A percentile compares a stretch with the other conserved stretches of the same genome.
These are phyloP conservation scores for Ceratocystis variospora DNA, from an alignment of 2,329 filamentous ascomycete genomes.

Conservation along the genomic window DNA sequence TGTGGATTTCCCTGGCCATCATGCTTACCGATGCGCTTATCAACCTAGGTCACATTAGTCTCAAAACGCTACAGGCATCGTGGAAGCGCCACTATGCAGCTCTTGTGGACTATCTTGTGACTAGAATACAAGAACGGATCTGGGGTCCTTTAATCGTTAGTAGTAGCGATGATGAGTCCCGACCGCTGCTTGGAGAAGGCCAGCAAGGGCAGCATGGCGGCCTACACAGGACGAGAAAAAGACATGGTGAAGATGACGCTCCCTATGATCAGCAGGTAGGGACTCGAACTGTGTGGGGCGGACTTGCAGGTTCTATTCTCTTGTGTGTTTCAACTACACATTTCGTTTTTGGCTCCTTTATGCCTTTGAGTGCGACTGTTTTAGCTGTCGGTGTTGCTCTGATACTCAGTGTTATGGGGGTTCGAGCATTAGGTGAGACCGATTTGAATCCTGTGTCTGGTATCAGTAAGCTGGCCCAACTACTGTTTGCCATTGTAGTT, in stretches of 20 bases:
- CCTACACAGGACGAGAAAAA: neutral
- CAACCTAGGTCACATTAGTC: constrained; percentile 65
- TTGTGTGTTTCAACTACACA: constrained; percentile 74
- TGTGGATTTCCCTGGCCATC: constrained; percentile 90
- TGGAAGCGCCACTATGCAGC: constrained; percentile 11
- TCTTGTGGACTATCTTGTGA: constrained; percentile 12
- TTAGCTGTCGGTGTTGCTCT: constrained; percentile 76
- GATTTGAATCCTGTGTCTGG: constrained; percentile 93
- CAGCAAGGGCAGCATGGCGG: neutral
- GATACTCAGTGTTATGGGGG: constrained; percentile 59
- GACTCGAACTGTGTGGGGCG: constrained; percentile 53
- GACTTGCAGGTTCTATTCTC: constrained; percentile 60
- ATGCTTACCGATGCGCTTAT: constrained; percentile 92
- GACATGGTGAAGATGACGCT: constrained; percentile 43
- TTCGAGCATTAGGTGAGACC: constrained; percentile 60
- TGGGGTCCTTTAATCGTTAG: constrained; percentile 7
- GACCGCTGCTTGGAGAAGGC: constrained; percentile 11
- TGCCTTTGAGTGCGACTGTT: constrained; percentile 62
- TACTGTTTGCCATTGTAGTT: constrained; percentile 85
- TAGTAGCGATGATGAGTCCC: constrained; percentile 9
- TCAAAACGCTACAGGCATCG: constrained; percentile 39
- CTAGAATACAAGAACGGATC: constrained; percentile 15
- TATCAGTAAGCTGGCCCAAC: constrained; percentile 89
- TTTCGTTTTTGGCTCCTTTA: constrained; percentile 66
- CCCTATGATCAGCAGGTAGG: constrained; percentile 72